Evolutionary conservation across 345 rosid genomes (phyloP), one percentile per base, ranked within the genome.

Genomic region (Alliaria petiolata): DNA sequence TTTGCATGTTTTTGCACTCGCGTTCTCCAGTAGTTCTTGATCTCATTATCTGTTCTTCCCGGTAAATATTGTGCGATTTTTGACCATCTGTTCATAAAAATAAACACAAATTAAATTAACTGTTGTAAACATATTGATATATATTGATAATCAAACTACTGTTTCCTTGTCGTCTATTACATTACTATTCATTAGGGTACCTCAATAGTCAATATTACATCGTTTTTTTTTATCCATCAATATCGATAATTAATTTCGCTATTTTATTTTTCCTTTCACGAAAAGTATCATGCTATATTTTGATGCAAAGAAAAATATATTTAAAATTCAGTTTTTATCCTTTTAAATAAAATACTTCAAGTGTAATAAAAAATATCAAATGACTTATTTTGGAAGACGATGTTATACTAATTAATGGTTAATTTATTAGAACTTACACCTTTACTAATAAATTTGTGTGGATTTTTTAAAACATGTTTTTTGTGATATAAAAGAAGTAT

Each of bases 11-110:
- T 95, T 45, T 91, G 97, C 13, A 95, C 99, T n/a, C 99, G 67
- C 1, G 99, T 95, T 72, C 97, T 84, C 98, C 98, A 93, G 28
- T 93, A 93, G 78, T 93, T 93, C 72, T 93, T 93, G 30, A 93
- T 93, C 77, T 93, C 98, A 65, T 93, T 93, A 34, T 93, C 98
- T 0, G 98, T 93, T 65, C 98, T 83, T 31, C 98, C 98, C 0
- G 97, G 98, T 63, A 93, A 75, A 64, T 85, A 85, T 39, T 89
- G 96, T 4, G 98, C 98, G 13, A 93, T 93, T 73, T 91, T 89
- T n/a, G 97, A 91, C 97, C 97, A 93, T 66, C 97, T 93, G 10
- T 34, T 7, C 38, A 45, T 39, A 3, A 35, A 36, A 25, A n/a
- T 35, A 2, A 11, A 40, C 52, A 73, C 39, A 40, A n/a, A 9